These are phyloP conservation scores for Arthrinium phaeospermum DNA, from an alignment of 2,329 filamentous ascomycete species.

Conservation along the genomic window DNA sequence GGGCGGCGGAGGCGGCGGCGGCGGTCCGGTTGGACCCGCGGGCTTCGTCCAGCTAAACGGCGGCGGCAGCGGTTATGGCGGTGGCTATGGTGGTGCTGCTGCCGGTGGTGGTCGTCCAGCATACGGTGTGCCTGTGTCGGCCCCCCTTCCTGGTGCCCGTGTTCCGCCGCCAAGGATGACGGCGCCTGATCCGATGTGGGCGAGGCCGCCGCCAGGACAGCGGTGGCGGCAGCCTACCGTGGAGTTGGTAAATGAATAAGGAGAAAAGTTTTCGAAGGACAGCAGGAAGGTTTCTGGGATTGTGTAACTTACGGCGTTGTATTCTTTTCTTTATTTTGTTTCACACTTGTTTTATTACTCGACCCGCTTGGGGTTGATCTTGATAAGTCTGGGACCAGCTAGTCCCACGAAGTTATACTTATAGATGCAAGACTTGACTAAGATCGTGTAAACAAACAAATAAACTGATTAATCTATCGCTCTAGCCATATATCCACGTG, in stretches of 20 bases:
- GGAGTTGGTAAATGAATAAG: slow-evolving; percentile 10
- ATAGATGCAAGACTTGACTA: not conserved
- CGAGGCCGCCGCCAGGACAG: not conserved
- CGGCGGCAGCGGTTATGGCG: not conserved
- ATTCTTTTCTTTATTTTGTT: not conserved
- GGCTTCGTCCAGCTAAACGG: not conserved
- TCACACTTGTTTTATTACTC: not conserved
- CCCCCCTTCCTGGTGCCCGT: not conserved
- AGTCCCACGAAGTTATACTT: not conserved
- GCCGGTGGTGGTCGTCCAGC: not conserved
- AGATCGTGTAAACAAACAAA: not conserved
- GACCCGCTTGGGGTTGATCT: not conserved
- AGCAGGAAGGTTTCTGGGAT: not conserved
- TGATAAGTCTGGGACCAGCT: no score
- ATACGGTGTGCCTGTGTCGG: slow-evolving; percentile 1
- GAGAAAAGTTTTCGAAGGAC: not conserved
- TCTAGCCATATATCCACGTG: no score
- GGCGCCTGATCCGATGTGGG: slow-evolving; percentile 4
- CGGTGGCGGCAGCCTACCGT: not conserved
- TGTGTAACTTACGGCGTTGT: not conserved
- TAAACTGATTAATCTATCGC: no score
- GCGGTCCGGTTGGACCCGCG: not conserved
- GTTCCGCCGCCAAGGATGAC: not conserved
- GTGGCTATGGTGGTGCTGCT: not conserved
- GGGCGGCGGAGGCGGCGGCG: not conserved